phyloP scores from a whole-genome alignment of 345 rosid species.

The Alliaria petiolata region DNA sequence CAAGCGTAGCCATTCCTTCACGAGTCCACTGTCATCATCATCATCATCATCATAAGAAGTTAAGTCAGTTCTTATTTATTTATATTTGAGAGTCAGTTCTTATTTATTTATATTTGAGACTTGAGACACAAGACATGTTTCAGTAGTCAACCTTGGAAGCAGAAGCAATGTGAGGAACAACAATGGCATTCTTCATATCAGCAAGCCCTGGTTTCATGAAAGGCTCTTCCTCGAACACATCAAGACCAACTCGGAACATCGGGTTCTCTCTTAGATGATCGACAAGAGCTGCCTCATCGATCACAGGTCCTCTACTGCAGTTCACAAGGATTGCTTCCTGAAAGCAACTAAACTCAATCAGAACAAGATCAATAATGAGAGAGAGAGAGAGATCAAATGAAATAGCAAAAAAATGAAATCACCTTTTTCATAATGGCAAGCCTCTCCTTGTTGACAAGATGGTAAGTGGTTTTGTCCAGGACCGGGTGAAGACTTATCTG shows the following conservation, averaged over 20 bases:
- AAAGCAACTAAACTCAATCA: not conserved
- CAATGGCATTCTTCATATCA: slow-evolving; percentile 84
- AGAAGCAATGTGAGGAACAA: slow-evolving; percentile 96
- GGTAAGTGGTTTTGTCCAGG: slow-evolving; percentile 92
- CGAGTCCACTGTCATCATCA: slow-evolving; percentile 94
- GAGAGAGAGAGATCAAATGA: not conserved
- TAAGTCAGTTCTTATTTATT: too few relatives aligned
- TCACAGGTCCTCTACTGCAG: slow-evolving; percentile 92
- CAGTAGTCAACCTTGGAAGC: slow-evolving; percentile 80
- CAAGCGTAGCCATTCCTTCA: slow-evolving; percentile 97
- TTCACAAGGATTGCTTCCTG: slow-evolving; percentile 96
- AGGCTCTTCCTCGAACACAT: slow-evolving; percentile 99
- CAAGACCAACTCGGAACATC: slow-evolving; percentile 97
- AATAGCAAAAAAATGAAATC: not conserved
- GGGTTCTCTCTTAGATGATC: slow-evolving; percentile 85
- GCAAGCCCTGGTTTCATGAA: slow-evolving; percentile 97
- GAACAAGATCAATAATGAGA: not conserved
- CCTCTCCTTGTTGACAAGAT: slow-evolving; percentile 88
- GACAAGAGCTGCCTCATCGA: slow-evolving; percentile 92
- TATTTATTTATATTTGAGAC: not conserved
- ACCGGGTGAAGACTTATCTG: slow-evolving; percentile 98
- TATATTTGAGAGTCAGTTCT: too few relatives aligned
- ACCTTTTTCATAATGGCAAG: slow-evolving; percentile 97
- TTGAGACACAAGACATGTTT: not conserved
- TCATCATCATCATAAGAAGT: not conserved